Percentiles rank a stretch among this genome's conserved stretches.
Evolutionary conservation across 257 asterid species (phyloP).

Genomic region (Vinca minor): DNA sequence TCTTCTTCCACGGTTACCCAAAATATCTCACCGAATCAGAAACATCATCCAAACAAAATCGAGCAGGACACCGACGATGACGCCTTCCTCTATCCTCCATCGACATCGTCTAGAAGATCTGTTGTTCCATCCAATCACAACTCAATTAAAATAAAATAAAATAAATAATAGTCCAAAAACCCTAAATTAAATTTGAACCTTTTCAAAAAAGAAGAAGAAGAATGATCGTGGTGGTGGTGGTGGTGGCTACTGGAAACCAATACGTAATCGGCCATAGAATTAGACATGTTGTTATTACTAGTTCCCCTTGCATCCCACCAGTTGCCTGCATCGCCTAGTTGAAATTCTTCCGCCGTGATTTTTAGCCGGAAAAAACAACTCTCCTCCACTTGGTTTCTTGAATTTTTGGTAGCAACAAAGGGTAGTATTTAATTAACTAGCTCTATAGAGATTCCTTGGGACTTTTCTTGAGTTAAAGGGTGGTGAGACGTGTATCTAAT

Average conservation of each 20-base stretch:
- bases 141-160: constrained; percentile 20
- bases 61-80: constrained; percentile 52
- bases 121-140: constrained; percentile 75
- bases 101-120: constrained; percentile 57
- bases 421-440: too few relatives aligned
- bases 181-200: constrained; percentile 8
- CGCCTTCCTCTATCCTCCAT: constrained; percentile 26
- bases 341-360: constrained; percentile 65
- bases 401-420: not conserved
- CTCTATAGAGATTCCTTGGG: too few relatives aligned
- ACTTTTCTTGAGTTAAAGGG: not conserved
- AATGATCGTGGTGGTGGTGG: constrained; percentile 17
- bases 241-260: constrained; percentile 21
- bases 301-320: constrained; percentile 73
- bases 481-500: too few relatives aligned
- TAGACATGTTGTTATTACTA: constrained; percentile 15
- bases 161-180: constrained; percentile 15
- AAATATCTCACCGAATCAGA: constrained; percentile 71
- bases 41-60: constrained; percentile 72
- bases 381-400: not conserved
- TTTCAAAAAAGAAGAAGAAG: constrained; percentile 20
- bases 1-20: too few relatives aligned
- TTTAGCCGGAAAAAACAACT: too few relatives aligned
- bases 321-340: constrained; percentile 48
- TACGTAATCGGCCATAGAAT: constrained; percentile 35